Evolutionary conservation across 257 asterid genomes (phyloP), one percentile per base, ranked within the genome.

Genomic region (Euphrasia confusa): DNA sequence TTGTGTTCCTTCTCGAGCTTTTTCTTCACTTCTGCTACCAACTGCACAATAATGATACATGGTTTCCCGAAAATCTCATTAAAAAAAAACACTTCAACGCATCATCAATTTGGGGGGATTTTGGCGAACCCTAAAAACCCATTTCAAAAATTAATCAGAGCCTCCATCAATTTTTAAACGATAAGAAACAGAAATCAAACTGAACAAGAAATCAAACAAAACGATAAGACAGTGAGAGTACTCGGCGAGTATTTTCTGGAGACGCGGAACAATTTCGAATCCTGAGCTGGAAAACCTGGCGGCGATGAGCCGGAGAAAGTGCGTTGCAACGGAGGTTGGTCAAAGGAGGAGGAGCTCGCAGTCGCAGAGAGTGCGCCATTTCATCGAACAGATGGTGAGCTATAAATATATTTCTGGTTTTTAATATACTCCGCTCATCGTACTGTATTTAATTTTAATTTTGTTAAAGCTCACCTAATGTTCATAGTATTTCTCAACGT

Each of bases 11-110:
- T 88, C 64, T 79, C 84, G 56, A 92, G 95, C 81, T 75, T 86
- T 77, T 80, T 83, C 79, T 91, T 88, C 61, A 91, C 98, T 75
- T 81, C 75, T 49, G 77, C 62, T 64, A 91, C 97, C 13, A 91
- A 68, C 96, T 88, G 84, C 83, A 75, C 55, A 42, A 13, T 4
- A 42, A 13, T 4, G 15, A 42, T 10, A 30, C 33, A 30, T 21
- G 24, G 24, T 30, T 30, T 30, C 33, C 33, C 4, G 33, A 5
- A 30, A 30, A 30, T 30, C 33, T 1, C 33, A 30, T 30, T 3
- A 30, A 30, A 5, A 30, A 30, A 5, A 55, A 44, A 68, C n/a
- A 54, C 42, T 54, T 28, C 57, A n/a, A 26, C 6, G 2, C 13
- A 73, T 12, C 68, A 68, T 30, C 47, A 56, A 55, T 15, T 14